Evolutionary conservation across 1,284 basidiomycete genomes (phyloP).

Genomic region (Cryptococcus sp.): DNA sequence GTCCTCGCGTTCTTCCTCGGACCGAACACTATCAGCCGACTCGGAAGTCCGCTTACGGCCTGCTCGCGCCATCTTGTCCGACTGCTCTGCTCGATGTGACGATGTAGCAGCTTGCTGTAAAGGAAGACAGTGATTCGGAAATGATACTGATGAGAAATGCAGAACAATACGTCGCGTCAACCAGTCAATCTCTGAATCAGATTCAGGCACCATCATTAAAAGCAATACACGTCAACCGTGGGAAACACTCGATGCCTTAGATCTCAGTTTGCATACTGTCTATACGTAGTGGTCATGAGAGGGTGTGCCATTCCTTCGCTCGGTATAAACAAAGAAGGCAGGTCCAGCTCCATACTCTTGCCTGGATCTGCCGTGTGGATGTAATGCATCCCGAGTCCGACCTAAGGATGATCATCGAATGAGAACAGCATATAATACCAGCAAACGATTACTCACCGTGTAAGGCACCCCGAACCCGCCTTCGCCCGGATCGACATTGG

Average conservation of each 20-base stretch:
- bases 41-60: not conserved
- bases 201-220: too few species aligned
- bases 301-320: conserved; percentile 41
- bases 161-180: too few species aligned
- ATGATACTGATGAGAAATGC: too few species aligned
- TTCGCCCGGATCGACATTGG: conserved; percentile 15
- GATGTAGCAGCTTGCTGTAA: too few species aligned
- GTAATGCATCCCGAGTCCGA: conserved; percentile 43
- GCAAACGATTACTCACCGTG: conserved; percentile 8
- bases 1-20: conserved; percentile 4
- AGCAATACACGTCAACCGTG: not conserved
- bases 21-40: not conserved
- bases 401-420: conserved; percentile 11
- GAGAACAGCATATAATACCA: too few species aligned
- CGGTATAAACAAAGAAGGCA: conserved; percentile 22
- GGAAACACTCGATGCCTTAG: not conserved
- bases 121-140: too few species aligned
- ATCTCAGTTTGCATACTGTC: conserved; percentile 26
- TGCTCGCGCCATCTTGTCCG: not conserved
- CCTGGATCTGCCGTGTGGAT: conserved; percentile 26
- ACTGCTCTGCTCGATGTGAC: too few species aligned
- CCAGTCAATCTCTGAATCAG: too few species aligned
- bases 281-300: conserved; percentile 34
- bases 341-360: conserved; percentile 19
- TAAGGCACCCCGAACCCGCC: conserved; percentile 16